phyloP scores from a whole-genome alignment of 2,329 filamentous ascomycete genomes.

The Sclerotinia sclerotiorum region DNA sequence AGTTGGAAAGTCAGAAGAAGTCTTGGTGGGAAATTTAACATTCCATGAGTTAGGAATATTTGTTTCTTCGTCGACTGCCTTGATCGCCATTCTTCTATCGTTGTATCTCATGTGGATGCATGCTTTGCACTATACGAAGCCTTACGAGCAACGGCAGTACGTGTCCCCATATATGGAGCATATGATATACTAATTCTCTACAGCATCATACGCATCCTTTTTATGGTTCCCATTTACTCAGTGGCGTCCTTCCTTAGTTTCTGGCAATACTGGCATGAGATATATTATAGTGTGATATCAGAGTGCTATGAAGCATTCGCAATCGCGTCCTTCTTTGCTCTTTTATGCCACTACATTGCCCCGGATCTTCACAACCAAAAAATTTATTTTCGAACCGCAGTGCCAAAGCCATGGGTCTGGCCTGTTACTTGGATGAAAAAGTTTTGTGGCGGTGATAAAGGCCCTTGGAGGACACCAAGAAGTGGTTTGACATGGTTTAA shows the following conservation, averaged over 20 bases:
- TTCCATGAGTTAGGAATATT: conserved; percentile 57
- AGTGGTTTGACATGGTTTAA: conserved; percentile 92
- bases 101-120: conserved; percentile 59
- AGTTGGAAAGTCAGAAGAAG: conserved; percentile 46
- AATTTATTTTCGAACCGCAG: conserved; percentile 71
- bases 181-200: conserved; percentile 24
- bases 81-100: conserved; percentile 54
- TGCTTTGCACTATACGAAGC: conserved; percentile 60
- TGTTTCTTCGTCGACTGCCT: conserved; percentile 49
- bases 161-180: conserved; percentile 15
- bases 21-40: conserved; percentile 50
- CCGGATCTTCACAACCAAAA: conserved; percentile 79
- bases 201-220: conserved; percentile 82
- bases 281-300: conserved; percentile 78
- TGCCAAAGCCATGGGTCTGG: conserved; percentile 69
- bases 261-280: conserved; percentile 70
- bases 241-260: conserved; percentile 72
- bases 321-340: conserved; percentile 81
- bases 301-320: conserved; percentile 90
- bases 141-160: conserved; percentile 58
- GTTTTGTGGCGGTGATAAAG: conserved; percentile 67
- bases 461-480: conserved; percentile 69
- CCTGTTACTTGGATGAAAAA: conserved; percentile 69
- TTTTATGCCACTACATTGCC: conserved; percentile 78
- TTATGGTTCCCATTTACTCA: conserved; percentile 83